Evolutionary conservation across 805 yeast genomes (phyloP).

Genomic region (Metschnikowia cubensis): DNA sequence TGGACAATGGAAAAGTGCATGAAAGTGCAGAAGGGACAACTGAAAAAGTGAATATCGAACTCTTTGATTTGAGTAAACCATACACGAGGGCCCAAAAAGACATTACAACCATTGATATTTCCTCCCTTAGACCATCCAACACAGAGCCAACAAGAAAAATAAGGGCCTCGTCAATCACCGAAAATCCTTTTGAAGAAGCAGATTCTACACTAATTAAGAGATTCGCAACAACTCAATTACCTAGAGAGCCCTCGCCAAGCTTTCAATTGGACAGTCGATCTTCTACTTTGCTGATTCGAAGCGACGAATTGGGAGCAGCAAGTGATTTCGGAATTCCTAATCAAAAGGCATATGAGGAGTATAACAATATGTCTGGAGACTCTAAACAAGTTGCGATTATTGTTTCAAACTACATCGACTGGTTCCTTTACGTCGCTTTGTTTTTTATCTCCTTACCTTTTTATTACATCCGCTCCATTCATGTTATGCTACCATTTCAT

Average conservation of each 20-base stretch:
- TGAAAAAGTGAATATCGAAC: conserved; percentile 11
- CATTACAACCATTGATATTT: conserved; percentile 37
- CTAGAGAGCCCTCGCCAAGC: not conserved
- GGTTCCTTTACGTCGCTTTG: conserved; percentile 45
- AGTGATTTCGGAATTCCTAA: not conserved
- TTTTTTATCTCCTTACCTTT: conserved; percentile 57
- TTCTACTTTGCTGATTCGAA: not conserved
- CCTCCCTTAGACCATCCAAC: conserved; percentile 4
- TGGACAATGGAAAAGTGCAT: conserved; percentile 7
- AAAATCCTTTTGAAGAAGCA: conserved; percentile 5
- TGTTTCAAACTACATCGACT: conserved; percentile 49
- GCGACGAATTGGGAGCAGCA: not conserved
- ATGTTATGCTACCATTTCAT: conserved; percentile 60
- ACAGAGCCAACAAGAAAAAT: conserved; percentile 3
- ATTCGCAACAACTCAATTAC: not conserved
- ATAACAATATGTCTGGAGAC: conserved; percentile 8
- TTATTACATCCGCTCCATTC: conserved; percentile 46
- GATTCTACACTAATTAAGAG: not conserved
- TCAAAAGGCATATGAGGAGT: conserved; percentile 3
- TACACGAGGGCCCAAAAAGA: conserved; percentile 24
- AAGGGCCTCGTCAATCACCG: conserved; percentile 5
- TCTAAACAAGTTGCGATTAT: conserved; percentile 30
- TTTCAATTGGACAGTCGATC: not conserved
- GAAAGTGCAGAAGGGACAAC: conserved; percentile 15
- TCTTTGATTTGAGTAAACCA: conserved; percentile 7